Evolutionary conservation across 2,329 filamentous ascomycete species (phyloP).

Genomic region (Paracorniculantispora psalliotae): DNA sequence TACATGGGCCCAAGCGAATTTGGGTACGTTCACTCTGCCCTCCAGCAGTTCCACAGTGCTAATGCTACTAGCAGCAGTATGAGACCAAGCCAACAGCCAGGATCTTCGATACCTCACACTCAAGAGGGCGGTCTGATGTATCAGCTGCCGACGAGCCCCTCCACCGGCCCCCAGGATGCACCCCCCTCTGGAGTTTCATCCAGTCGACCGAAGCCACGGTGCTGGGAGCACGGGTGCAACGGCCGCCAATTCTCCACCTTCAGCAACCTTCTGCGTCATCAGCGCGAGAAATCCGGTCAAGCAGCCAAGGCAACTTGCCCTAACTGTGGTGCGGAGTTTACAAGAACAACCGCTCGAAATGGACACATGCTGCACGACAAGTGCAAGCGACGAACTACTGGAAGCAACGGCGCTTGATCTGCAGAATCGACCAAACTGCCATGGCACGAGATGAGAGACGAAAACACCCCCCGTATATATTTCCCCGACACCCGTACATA

Average conservation of each 20-base stretch:
- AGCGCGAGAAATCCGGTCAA: slow-evolving; percentile 89
- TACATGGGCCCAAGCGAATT: slow-evolving; percentile 6
- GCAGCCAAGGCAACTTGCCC: slow-evolving; percentile 85
- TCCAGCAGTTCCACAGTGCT: background rate
- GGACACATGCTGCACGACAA: slow-evolving; percentile 84
- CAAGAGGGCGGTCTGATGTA: slow-evolving; percentile 34
- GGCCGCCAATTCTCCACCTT: slow-evolving; percentile 94
- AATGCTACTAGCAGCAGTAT: background rate
- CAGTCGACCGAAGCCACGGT: slow-evolving; percentile 85
- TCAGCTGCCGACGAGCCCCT: slow-evolving; percentile 25
- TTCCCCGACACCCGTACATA: background rate
- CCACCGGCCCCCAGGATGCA: background rate
- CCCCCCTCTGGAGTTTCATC: slow-evolving; percentile 53
- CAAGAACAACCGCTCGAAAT: slow-evolving; percentile 80
- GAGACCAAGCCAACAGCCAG: background rate
- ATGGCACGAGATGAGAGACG: background rate
- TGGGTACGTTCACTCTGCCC: background rate
- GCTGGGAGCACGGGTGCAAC: slow-evolving; percentile 96
- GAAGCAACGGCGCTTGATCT: slow-evolving; percentile 28
- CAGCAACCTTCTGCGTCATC: slow-evolving; percentile 87
- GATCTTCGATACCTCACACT: slow-evolving; percentile 13
- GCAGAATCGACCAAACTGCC: background rate
- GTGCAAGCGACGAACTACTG: slow-evolving; percentile 58
- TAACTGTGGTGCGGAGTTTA: slow-evolving; percentile 90
- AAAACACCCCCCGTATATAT: background rate